These are phyloP conservation scores for Daucus carota DNA, from an alignment of 129 eudicot species.

Conservation along the genomic window DNA sequence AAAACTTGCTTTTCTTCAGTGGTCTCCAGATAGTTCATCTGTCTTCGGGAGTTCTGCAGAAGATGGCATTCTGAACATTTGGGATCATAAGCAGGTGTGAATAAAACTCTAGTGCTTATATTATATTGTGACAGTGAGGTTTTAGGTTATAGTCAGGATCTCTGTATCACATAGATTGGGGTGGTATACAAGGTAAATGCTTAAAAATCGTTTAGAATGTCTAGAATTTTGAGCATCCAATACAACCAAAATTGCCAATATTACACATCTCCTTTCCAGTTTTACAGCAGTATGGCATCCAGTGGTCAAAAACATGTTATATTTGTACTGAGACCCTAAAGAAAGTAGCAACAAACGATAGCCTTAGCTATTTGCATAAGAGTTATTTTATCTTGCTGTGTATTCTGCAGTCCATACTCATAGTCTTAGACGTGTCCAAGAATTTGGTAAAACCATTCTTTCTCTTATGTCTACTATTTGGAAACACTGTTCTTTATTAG, in stretches of 20 bases:
- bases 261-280: no score
- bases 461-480: background rate
- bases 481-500: background rate
- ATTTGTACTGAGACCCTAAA: background rate
- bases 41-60: conserved; percentile 96
- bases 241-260: background rate
- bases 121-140: background rate
- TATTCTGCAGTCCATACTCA: background rate
- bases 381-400: background rate
- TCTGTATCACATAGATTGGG: background rate
- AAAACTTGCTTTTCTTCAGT: conserved; percentile 37
- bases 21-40: conserved; percentile 90
- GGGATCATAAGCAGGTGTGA: conserved; percentile 78
- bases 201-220: background rate
- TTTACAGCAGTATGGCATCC: no score
- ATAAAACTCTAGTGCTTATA: background rate
- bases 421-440: background rate
- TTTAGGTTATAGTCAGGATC: background rate
- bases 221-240: background rate
- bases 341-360: background rate
- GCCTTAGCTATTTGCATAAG: background rate
- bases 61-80: conserved; percentile 69
- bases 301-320: background rate
- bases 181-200: background rate
- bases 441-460: background rate